Percentiles rank a stretch among this genome's conserved stretches.
These are phyloP conservation scores for Pyrus pyrifolia DNA, from an alignment of 306 rosid genomes.

Conservation along the genomic window DNA sequence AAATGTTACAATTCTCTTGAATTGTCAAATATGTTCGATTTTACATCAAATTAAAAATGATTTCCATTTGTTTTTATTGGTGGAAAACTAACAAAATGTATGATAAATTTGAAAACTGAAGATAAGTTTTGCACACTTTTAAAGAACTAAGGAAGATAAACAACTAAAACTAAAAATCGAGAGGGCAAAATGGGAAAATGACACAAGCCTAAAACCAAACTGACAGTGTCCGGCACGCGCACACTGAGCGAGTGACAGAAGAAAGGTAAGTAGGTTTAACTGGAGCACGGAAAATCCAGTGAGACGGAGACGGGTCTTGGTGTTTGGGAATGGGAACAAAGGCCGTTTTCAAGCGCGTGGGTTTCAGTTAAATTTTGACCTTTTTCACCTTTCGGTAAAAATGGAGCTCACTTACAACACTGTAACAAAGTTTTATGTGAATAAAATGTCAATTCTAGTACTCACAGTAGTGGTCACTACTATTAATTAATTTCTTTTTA, in stretches of 20 bases:
- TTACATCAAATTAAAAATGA: not conserved
- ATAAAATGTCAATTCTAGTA: not conserved
- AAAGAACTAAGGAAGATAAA: too few relatives aligned
- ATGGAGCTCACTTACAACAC: not conserved
- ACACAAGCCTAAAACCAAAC: too few relatives aligned
- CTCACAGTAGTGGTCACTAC: not conserved
- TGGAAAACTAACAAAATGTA: not conserved
- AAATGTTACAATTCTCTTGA: too few relatives aligned
- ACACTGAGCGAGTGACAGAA: not conserved
- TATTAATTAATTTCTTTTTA: not conserved
- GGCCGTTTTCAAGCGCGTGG: not conserved
- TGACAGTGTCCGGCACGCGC: not conserved
- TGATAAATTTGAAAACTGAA: not conserved
- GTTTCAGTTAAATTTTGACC: constrained; percentile 6
- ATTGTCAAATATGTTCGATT: not conserved
- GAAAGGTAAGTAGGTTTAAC: not conserved
- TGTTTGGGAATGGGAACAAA: not conserved
- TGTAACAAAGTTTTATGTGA: not conserved
- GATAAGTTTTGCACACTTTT: not conserved
- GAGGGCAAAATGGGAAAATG: too few relatives aligned
- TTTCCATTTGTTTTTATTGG: not conserved
- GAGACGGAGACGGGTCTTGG: constrained; percentile 9
- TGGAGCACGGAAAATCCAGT: constrained; percentile 2
- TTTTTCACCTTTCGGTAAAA: not conserved
- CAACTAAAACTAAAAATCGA: too few relatives aligned